Percentiles rank a stretch among this genome's conserved stretches.
These are phyloP conservation scores for Schizochytrium sp. DNA, from an alignment of 108 stramenopile genomes.

Conservation along the genomic window DNA sequence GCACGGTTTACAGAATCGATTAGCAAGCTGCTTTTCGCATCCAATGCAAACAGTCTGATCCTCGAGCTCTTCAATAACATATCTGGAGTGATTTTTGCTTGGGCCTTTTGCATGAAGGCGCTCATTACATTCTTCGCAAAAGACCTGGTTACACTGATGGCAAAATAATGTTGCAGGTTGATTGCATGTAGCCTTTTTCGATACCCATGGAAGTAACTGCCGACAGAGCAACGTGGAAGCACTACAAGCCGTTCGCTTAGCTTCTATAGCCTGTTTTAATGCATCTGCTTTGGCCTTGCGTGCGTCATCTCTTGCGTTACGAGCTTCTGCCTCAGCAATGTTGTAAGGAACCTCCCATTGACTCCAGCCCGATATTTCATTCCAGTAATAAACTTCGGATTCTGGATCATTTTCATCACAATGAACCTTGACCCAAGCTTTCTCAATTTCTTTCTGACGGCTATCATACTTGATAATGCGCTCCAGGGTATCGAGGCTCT, in stretches of 20 bases:
- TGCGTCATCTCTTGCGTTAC: neutral
- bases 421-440: neutral
- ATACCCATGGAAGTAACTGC: neutral
- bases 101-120: neutral
- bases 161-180: neutral
- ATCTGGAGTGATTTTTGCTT: neutral
- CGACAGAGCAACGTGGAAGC: neutral
- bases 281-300: neutral
- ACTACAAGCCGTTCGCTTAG: neutral
- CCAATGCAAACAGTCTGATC: neutral
- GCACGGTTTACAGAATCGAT: neutral
- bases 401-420: neutral
- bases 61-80: neutral
- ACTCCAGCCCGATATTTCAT: slow-evolving; percentile 29
- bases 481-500: neutral
- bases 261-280: neutral
- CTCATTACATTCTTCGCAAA: slow-evolving; percentile 28
- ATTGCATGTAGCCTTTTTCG: slow-evolving; percentile 12
- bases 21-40: slow-evolving; percentile 57
- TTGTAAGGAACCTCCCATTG: slow-evolving; percentile 6
- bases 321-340: neutral
- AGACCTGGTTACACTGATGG: slow-evolving; percentile 25
- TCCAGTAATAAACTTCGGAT: neutral
- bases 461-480: neutral
- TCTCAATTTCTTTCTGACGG: neutral